phyloP scores from a whole-genome alignment of 1,284 basidiomycete species.

The Caloboletus inedulis region DNA sequence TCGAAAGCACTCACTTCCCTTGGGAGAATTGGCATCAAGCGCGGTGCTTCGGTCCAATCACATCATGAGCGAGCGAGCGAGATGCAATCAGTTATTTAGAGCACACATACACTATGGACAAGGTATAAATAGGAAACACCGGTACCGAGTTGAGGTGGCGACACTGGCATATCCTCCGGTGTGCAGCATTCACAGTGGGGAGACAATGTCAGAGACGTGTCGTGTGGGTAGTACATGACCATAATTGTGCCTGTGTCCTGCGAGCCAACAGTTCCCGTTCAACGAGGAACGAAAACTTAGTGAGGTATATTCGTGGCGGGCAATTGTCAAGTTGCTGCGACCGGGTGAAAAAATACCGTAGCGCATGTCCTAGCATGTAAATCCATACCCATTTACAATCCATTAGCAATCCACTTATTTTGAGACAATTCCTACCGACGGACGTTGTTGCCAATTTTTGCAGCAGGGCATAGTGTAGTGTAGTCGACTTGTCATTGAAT shows the following conservation, averaged over 20 bases:
- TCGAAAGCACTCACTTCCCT: background rate
- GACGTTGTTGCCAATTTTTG: no score
- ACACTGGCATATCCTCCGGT: background rate
- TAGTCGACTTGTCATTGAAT: no score
- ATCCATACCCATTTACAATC: no score
- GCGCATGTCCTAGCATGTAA: no score
- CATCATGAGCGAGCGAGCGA: background rate
- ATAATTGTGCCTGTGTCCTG: background rate
- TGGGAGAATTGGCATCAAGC: background rate
- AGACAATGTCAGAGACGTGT: background rate
- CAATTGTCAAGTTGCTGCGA: background rate
- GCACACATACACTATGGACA: background rate
- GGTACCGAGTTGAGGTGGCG: background rate
- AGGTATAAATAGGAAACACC: background rate
- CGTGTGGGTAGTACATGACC: background rate
- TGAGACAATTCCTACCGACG: no score
- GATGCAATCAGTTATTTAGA: background rate
- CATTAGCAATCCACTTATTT: no score
- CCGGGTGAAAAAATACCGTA: no score
- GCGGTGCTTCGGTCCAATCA: background rate
- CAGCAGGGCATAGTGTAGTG: no score
- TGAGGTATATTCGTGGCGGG: background rate
- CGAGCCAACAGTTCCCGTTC: background rate
- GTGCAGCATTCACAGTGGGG: background rate
- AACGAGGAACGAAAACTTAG: background rate